phyloP scores from a whole-genome alignment of 345 rosid genomes.

The Eucalyptus polybractea region DNA sequence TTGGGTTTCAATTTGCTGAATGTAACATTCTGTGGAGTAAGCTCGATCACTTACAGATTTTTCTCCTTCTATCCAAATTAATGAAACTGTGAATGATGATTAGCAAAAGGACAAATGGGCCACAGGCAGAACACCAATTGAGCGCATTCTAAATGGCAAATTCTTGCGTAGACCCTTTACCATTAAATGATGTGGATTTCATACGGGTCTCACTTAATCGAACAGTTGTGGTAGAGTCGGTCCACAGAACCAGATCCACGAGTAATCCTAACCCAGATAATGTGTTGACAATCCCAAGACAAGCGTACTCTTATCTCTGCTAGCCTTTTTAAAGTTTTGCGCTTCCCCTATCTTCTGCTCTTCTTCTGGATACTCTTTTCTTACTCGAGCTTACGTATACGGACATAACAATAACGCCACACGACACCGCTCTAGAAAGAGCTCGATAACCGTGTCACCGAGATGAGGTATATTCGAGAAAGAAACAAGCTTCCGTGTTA shows the following conservation, averaged over 20 bases:
- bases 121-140: neutral
- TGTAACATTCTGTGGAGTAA: neutral
- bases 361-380: neutral
- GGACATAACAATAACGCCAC: neutral
- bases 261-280: neutral
- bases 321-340: neutral
- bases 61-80: neutral
- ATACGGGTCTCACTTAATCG: neutral
- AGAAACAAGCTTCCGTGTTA: neutral
- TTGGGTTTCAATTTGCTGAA: neutral
- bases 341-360: neutral
- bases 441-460: neutral
- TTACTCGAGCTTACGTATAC: neutral
- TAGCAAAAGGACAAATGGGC: neutral
- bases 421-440: neutral
- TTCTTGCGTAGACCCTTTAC: neutral
- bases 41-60: neutral
- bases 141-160: neutral
- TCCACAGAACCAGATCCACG: neutral
- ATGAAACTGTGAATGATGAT: neutral
- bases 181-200: neutral
- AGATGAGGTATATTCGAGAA: neutral
- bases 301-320: neutral
- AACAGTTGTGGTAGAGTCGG: neutral
- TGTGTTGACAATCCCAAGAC: neutral